Base-by-base conservation (phyloP, 441 rosid species). In the Arabidopsis hybrid region DNA sequence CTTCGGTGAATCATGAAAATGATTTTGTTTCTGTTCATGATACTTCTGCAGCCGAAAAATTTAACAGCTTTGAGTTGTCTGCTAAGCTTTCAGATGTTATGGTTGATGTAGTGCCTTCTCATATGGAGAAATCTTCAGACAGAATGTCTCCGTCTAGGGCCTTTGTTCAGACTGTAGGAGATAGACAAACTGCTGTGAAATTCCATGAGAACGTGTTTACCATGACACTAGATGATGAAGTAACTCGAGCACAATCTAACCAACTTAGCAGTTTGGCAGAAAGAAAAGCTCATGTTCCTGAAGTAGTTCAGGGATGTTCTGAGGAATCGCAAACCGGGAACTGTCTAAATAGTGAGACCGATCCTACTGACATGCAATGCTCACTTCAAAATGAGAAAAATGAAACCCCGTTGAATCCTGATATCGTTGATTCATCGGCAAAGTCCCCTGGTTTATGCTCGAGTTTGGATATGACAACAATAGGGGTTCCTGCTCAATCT, bases 251-350 rank as follows among this genome's bases (percentile, higher is more conserved):
- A 7, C 75, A 65, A 49, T 86, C 81, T 60, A 86, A 69, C 62
- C 94, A 84, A 73, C 63, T 82, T 75, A 81, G 83, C 60, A 63
- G 83, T 78, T 83, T 85, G 17, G 82, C 85, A 7, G 89, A 83
- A 78, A 86, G 76, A 29, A 92, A 87, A 83, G 93, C 95, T 73
- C 88, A 86, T 81, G 87, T 77, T 52, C 79, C 85, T 51, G 89
- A 84, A 76, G 89, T 60, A 39, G 65, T 39, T 18, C 81, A 47
- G 38, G 45, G 52, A 60, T 68, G 59, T 63, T 51, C 69, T 61
- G 87, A 75, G 69, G 70, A 67, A 40, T 81, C 71, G 8, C 76
- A 85, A 73, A 61, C 75, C 13, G 38, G 65, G 69, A 77, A 78
- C 73, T 76, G 45, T 60, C 53, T 38, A 31, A 67, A 52, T 50